Percentiles rank a stretch among this genome's conserved stretches.
These are phyloP conservation scores for Pseudocercospora macadamiae DNA, from an alignment of 2,329 filamentous ascomycete species.

Conservation along the genomic window DNA sequence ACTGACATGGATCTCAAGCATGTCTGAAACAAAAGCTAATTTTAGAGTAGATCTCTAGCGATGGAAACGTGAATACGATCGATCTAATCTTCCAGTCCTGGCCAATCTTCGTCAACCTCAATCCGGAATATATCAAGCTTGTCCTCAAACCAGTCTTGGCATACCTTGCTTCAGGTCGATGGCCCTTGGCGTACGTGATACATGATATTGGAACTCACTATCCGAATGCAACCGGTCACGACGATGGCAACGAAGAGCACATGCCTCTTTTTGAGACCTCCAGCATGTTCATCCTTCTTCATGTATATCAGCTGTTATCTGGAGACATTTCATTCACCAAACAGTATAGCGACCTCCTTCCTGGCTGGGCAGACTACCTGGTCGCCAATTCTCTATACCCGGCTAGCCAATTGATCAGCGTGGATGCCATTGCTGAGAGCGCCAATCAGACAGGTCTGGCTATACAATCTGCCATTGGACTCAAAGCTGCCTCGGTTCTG, in stretches of 20 bases:
- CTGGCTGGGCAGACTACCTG: constrained; percentile 58
- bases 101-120: constrained; percentile 36
- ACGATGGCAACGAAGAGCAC: constrained; percentile 48
- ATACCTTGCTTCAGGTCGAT: constrained; percentile 31
- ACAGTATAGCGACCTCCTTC: constrained; percentile 54
- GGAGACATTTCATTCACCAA: constrained; percentile 53
- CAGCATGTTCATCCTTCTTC: constrained; percentile 58
- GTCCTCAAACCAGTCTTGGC: constrained; percentile 26
- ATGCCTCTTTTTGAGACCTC: constrained; percentile 53
- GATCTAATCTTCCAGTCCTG: constrained; percentile 38
- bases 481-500: constrained; percentile 44
- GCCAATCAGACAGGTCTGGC: constrained; percentile 47
- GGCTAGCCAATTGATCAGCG: constrained; percentile 58
- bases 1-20: too few relatives aligned
- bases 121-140: constrained; percentile 28
- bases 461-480: constrained; percentile 35
- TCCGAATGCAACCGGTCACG: constrained; percentile 34
- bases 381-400: constrained; percentile 57
- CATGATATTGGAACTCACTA: constrained; percentile 33
- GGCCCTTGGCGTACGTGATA: constrained; percentile 27
- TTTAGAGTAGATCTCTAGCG: too few relatives aligned
- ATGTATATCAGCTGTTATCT: constrained; percentile 60
- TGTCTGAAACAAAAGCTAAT: too few relatives aligned
- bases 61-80: constrained; percentile 39
- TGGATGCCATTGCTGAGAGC: constrained; percentile 59